Evolutionary conservation across 495 filamentous ascomycete genomes (phyloP), one percentile per base, ranked within the genome.

Genomic region (Trichocladium uniseriatum): DNA sequence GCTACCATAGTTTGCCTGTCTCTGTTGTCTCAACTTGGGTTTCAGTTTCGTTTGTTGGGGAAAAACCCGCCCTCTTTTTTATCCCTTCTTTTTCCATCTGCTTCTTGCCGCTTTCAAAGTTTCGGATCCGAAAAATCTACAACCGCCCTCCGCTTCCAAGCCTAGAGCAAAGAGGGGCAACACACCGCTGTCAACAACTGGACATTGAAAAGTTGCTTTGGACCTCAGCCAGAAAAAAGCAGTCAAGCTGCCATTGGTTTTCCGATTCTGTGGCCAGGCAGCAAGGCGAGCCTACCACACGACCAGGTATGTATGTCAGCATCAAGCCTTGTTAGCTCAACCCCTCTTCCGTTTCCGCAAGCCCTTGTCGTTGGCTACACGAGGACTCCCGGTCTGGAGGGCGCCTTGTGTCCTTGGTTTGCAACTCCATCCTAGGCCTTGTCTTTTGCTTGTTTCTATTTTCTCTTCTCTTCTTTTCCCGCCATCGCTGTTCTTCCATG

Each of bases 211-310:
- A 11, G 2, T 32, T n/a, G n/a, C n/a, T n/a, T n/a, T n/a, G n/a
- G n/a, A n/a, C n/a, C n/a, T n/a, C n/a, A n/a, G n/a, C n/a, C n/a
- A n/a, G n/a, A 11, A 32, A 10, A 11, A 5, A 11, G 4, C 24
- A 5, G 11, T 10, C 31, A 32, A 4, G 31, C 13, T 32, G 31
- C 11, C 52, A 57, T 57, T 62, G 54, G 54, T 45, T 38, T 54
- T 38, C 47, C 38, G 32, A 11, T 24, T 48, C 44, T 49, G 15
- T 24, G 14, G 49, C 47, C 42, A 53, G 47, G 56, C 56, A 49
- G 34, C 53, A 45, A 42, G 56, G 43, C 59, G 48, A 48, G 24
- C 24, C 24, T 27, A 32, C 13, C 31, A 32, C 31, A 6, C 9
- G 3, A 32, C 5, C 10, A 32, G 51, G 51, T 53, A 48, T 43